Conservation (phyloP, 257 asterid species). For the Voacanga thouarsii region DNA sequence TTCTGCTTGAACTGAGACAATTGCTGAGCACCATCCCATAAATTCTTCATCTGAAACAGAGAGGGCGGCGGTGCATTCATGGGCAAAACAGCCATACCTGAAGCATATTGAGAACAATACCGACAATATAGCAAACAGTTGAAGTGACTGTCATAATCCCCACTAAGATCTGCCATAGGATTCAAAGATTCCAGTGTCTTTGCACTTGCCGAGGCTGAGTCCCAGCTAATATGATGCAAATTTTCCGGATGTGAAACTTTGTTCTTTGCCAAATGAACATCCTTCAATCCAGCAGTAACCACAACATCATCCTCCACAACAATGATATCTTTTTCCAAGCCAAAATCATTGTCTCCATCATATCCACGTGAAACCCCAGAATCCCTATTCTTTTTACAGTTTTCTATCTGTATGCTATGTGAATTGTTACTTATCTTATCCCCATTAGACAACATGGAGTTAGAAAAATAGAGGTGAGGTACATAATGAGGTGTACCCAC, state of each 20-base stretch:
- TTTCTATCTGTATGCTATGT: constrained; percentile 23
- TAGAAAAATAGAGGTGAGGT: constrained; percentile 41
- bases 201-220: constrained; percentile 24
- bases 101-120: constrained; percentile 35
- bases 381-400: constrained; percentile 20
- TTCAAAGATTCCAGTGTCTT: constrained; percentile 28
- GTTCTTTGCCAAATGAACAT: background rate
- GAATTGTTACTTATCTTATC: constrained; percentile 16
- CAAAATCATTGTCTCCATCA: constrained; percentile 21
- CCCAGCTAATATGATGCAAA: constrained; percentile 16
- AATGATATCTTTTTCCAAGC: constrained; percentile 14
- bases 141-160: constrained; percentile 51
- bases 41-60: constrained; percentile 24
- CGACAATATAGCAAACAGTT: constrained; percentile 44
- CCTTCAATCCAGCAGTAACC: constrained; percentile 10
- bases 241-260: constrained; percentile 18
- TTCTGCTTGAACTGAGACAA: constrained; percentile 37
- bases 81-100: constrained; percentile 32
- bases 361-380: constrained; percentile 20
- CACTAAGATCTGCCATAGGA: constrained; percentile 52
- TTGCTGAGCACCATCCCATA: constrained; percentile 41
- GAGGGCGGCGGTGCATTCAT: constrained; percentile 32
- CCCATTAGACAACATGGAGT: constrained; percentile 23
- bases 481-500: constrained; percentile 21
- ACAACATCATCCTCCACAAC: constrained; percentile 21